phyloP scores from a whole-genome alignment of 169 alveolate species.

The Plasmodium yoelii region DNA sequence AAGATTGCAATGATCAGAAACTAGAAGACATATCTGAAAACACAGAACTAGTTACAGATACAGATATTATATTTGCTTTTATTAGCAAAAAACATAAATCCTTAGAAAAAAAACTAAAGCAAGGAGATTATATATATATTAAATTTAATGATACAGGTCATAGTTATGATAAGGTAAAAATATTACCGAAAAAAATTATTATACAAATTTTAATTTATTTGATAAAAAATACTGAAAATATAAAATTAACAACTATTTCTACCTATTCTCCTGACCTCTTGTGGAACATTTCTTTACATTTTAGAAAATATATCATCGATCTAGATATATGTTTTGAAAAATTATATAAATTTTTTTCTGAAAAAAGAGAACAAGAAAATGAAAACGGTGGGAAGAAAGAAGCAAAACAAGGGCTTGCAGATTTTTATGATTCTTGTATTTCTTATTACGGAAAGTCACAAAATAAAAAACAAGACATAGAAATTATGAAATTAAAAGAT shows the following conservation, averaged over 20 bases:
- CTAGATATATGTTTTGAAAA: constrained; percentile 37
- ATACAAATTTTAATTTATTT: constrained; percentile 31
- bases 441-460: not conserved
- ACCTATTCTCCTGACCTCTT: constrained; percentile 52
- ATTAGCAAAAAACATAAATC: constrained; percentile 16
- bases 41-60: not conserved
- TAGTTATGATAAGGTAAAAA: constrained; percentile 62
- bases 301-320: constrained; percentile 19
- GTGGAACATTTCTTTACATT: constrained; percentile 56
- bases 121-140: constrained; percentile 56
- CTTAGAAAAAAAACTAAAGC: constrained; percentile 19
- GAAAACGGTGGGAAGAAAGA: not conserved
- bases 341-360: constrained; percentile 4
- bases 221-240: constrained; percentile 19
- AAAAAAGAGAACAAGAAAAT: not conserved
- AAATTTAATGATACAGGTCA: constrained; percentile 25
- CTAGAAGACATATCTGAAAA: too few species aligned
- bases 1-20: not conserved
- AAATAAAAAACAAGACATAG: constrained; percentile 33
- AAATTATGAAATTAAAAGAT: constrained; percentile 50
- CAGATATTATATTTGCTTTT: constrained; percentile 13
- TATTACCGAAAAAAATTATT: constrained; percentile 31
- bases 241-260: constrained; percentile 39
- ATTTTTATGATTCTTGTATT: not conserved
- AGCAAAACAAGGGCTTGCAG: not conserved